Conservation (phyloP, 805 yeast genomes). For the Yarrowia divulgata region DNA sequence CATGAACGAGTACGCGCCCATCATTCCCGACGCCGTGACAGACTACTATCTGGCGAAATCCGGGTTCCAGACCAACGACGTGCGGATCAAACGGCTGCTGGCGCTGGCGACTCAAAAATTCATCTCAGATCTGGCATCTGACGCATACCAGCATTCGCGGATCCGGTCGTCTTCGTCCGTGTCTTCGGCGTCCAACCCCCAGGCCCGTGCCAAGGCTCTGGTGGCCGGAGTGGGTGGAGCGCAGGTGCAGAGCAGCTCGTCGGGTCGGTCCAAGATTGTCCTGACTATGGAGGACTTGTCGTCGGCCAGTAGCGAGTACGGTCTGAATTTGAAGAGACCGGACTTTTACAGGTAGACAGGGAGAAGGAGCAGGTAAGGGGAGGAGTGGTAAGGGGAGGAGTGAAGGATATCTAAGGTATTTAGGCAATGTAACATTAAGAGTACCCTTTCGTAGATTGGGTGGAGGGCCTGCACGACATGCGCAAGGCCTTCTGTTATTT, state of each 20-base stretch:
- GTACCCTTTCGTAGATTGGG: background rate
- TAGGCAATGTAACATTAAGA: conserved; percentile 17
- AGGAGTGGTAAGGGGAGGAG: background rate
- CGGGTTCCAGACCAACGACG: conserved; percentile 82
- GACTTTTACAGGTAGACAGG: conserved; percentile 79
- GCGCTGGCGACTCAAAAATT: conserved; percentile 97
- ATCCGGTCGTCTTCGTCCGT: conserved; percentile 89
- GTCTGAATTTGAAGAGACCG: conserved; percentile 87
- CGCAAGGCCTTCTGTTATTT: background rate
- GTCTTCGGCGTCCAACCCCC: conserved; percentile 85
- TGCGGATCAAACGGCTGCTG: conserved; percentile 77
- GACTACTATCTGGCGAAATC: conserved; percentile 87
- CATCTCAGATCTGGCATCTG: conserved; percentile 91
- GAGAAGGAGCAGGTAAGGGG: background rate
- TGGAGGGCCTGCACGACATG: background rate
- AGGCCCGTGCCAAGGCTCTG: conserved; percentile 79
- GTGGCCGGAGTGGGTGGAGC: conserved; percentile 57
- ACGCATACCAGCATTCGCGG: conserved; percentile 93
- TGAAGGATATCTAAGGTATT: background rate
- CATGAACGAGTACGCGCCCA: conserved; percentile 94
- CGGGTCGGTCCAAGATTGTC: conserved; percentile 76
- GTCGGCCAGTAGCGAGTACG: conserved; percentile 91
- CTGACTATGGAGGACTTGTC: conserved; percentile 92
- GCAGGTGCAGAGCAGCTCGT: conserved; percentile 49
- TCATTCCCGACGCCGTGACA: conserved; percentile 95